Conservation (phyloP, 2,329 filamentous ascomycete genomes). For the Neodidymelliopsis sp. region DNA sequence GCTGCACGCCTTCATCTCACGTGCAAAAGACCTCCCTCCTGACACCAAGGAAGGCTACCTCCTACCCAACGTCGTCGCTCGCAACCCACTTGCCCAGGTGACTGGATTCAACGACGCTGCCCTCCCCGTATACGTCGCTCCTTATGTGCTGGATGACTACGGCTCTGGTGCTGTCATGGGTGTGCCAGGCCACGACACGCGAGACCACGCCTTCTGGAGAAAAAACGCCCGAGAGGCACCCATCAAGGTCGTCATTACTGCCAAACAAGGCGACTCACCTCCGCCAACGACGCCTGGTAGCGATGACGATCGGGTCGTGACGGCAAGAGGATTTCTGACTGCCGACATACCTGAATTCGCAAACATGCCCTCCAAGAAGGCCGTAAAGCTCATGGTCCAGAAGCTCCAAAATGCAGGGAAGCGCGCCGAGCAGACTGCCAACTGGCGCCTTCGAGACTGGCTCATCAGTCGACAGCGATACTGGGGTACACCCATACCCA, state of each 20-base stretch:
- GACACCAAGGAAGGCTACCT: slow-evolving; percentile 71
- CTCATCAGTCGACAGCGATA: slow-evolving; percentile 90
- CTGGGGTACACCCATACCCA: slow-evolving; percentile 90
- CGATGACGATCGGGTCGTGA: slow-evolving; percentile 63
- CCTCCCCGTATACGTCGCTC: slow-evolving; percentile 80
- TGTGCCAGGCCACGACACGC: slow-evolving; percentile 82
- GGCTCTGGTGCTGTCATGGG: slow-evolving; percentile 92
- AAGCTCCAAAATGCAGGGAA: slow-evolving; percentile 58
- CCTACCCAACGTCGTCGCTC: slow-evolving; percentile 56
- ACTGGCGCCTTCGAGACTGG: slow-evolving; percentile 88
- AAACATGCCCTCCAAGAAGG: slow-evolving; percentile 69
- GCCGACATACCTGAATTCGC: slow-evolving; percentile 69
- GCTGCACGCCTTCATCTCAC: slow-evolving; percentile 72
- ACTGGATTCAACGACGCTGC: slow-evolving; percentile 58
- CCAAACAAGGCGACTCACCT: slow-evolving; percentile 13
- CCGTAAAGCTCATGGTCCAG: slow-evolving; percentile 65
- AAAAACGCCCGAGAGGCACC: slow-evolving; percentile 68
- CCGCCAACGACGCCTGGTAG: slow-evolving; percentile 29
- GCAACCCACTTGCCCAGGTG: slow-evolving; percentile 59
- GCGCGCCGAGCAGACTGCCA: slow-evolving; percentile 70
- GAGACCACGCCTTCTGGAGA: slow-evolving; percentile 83
- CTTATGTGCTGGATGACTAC: slow-evolving; percentile 85
- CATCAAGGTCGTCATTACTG: slow-evolving; percentile 64
- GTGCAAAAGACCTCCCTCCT: slow-evolving; percentile 59
- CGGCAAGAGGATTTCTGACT: slow-evolving; percentile 73